Base-by-base conservation (phyloP, 2,329 filamentous ascomycete species). In the Alternaria gaisen region DNA sequence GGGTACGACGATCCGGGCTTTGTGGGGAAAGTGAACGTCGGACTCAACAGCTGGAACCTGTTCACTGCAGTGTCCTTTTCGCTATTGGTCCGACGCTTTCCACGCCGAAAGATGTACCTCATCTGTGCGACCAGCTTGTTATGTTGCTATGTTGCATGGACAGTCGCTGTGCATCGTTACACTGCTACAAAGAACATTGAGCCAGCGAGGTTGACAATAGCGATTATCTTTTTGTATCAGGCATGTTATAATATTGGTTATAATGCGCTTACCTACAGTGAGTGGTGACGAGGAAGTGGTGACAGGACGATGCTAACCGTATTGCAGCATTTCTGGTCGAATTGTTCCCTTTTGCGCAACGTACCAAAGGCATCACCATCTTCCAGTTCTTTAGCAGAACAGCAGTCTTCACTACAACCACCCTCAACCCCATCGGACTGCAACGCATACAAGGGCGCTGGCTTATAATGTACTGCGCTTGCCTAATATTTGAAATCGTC, bases 361-460 rank as follows among this genome's bases (percentile, higher is more conserved):
- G 83, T 24, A 80, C 82, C 47, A 82, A 82, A 68, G 82, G 82
- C 16, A 77, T 83, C 41, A 75, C 76, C 5, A 72, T 89, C 61
- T 87, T 89, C 82, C 89, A 89, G 73, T 84, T 89, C 48, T 85
- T 83, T 10, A 82, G 89, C 18, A 86, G 89, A 73, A 85, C 86
- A 40, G 81, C 87, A 26, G 81, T 88, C 20, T 86, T 88, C 56
- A 82, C 90, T 58, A 85, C 85, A 64, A 86, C 87, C 78, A 86
- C 80, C 65, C 84, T 84, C 62, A 90, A 90, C 79, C 85, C 85
- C 68, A 80, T 89, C 64, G 88, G 87, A 5, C 87, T 88, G 83
- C 81, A 86, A 51, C 82, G 82, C 52, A 79, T 89, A 46, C 84
- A 87, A 77, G 89, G 87, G 84, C 82, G 87, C 73, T 86, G 89